Evolutionary conservation across 2,329 filamentous ascomycete species (phyloP), one percentile per base, ranked within the genome.

Genomic region (Cercospora sp.): DNA sequence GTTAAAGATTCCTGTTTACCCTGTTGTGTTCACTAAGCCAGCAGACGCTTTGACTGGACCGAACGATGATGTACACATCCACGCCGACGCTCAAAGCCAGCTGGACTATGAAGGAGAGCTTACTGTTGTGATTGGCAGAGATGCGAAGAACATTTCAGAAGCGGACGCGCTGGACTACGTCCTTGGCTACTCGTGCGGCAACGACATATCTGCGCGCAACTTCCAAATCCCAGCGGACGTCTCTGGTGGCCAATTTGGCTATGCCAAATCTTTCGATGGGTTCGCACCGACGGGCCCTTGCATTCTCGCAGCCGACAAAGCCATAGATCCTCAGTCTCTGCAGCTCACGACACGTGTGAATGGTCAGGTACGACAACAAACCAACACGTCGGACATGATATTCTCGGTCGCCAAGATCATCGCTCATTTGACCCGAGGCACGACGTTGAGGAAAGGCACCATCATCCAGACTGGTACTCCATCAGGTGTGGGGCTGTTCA

Each of bases 201-300:
- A 89, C 70, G 86, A 88, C 70, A 79, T 89, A 0, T 85, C 83
- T 0, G 81, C 82, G 0, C 82, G 86, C 0, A 36, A 36, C 33
- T 85, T 86, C 68, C 77, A 83, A 36, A 86, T 88, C 69, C 77
- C 83, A 3, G 82, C 86, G 18, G 82, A 84, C 0, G 75, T 74
- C 0, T 77, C 82, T 1, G 84, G 84, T 0, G 85, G 85, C 0
- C 86, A 88, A 73, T 88, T 84, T 83, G 81, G 82, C 0, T 88
- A 87, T 69, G 82, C 80, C 12, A 88, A 88, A 70, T 83, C 85
- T 0, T 88, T 88, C 64, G 85, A 88, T 70, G 85, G 81, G 0
- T 88, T 80, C 69, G 84, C 84, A 0, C 87, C 86, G 0, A 65
- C 88, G 0, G 86, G 86, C 0, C 86, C 85, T 0, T 77, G 77